Percentiles rank a stretch among this genome's conserved stretches.
These are phyloP conservation scores for Rhododendron ovatum DNA, from an alignment of 148 eudicot genomes.

Conservation along the genomic window DNA sequence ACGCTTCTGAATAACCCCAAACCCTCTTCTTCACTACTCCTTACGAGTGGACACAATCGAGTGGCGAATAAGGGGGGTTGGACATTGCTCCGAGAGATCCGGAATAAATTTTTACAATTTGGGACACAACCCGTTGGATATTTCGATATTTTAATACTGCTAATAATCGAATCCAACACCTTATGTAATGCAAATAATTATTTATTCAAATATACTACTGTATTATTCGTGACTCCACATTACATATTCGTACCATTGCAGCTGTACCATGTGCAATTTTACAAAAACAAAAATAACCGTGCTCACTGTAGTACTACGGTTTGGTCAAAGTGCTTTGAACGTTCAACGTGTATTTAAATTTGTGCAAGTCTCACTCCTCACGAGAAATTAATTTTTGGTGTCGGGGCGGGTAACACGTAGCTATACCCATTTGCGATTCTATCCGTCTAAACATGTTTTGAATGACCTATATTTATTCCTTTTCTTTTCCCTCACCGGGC, in stretches of 20 bases:
- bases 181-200: not conserved
- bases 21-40: too few relatives aligned
- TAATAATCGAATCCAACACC: not conserved
- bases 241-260: not conserved
- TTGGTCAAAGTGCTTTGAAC: not conserved
- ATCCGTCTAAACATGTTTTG: too few relatives aligned
- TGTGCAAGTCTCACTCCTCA: not conserved
- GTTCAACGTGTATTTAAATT: not conserved
- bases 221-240: not conserved
- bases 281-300: not conserved
- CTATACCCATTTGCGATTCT: accelerated
- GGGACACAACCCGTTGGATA: not conserved
- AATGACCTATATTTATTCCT: too few relatives aligned
- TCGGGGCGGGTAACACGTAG: too few relatives aligned
- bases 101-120: not conserved
- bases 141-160: too few relatives aligned
- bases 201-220: not conserved
- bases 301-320: not conserved
- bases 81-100: not conserved
- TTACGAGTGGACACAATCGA: too few relatives aligned
- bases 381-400: too few relatives aligned
- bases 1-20: too few relatives aligned
- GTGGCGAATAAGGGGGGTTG: not conserved
- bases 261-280: not conserved
- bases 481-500: too few relatives aligned